phyloP scores from a whole-genome alignment of 768 basidiomycete species.

The Paxillus ammoniavirescens region DNA sequence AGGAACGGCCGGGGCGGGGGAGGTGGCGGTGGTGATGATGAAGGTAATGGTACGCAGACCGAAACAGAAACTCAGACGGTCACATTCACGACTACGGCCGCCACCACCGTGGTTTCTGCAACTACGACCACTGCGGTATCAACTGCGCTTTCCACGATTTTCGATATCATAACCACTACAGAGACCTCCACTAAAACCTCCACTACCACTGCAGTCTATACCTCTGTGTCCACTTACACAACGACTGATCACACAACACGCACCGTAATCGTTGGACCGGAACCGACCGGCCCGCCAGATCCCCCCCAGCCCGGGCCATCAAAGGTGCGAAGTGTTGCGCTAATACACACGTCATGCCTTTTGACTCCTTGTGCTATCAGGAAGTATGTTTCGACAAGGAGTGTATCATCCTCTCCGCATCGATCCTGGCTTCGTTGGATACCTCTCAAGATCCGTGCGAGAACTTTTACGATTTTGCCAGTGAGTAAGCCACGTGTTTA shows the following conservation, averaged over 20 bases:
- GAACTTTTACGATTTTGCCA: slow-evolving; percentile 90
- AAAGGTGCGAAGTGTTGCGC: slow-evolving; percentile 38
- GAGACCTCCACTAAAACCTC: slow-evolving; percentile 40
- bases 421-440: slow-evolving; percentile 80
- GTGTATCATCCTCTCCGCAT: slow-evolving; percentile 82
- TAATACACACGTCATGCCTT: neutral
- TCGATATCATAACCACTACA: slow-evolving; percentile 36
- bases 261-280: slow-evolving; percentile 41
- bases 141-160: slow-evolving; percentile 30
- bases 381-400: slow-evolving; percentile 70
- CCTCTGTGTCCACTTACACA: slow-evolving; percentile 38
- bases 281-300: slow-evolving; percentile 42
- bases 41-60: slow-evolving; percentile 35
- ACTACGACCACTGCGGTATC: slow-evolving; percentile 36
- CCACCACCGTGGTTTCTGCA: slow-evolving; percentile 28
- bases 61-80: slow-evolving; percentile 32
- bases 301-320: slow-evolving; percentile 57
- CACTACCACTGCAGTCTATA: slow-evolving; percentile 37
- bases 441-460: slow-evolving; percentile 88
- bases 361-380: slow-evolving; percentile 33
- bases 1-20: slow-evolving; percentile 35
- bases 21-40: slow-evolving; percentile 20
- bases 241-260: slow-evolving; percentile 36
- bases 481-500: slow-evolving; percentile 46
- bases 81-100: slow-evolving; percentile 31